Percentiles rank a stretch among this genome's conserved stretches.
These are phyloP conservation scores for Ceratobasidium papillatum DNA, from an alignment of 1,284 basidiomycete species.

Conservation along the genomic window DNA sequence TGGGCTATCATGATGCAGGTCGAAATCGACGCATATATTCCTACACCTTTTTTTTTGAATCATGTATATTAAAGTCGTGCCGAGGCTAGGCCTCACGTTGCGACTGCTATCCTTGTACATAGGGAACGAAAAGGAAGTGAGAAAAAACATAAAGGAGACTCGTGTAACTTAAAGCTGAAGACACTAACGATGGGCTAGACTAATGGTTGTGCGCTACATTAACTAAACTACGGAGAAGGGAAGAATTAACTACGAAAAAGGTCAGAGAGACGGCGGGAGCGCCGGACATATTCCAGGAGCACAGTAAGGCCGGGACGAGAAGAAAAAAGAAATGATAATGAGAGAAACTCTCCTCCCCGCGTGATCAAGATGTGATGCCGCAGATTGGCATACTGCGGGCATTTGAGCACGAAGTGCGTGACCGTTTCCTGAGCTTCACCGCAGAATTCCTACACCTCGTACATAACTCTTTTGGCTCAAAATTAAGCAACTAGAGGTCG, in stretches of 20 bases:
- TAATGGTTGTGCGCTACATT: too few species aligned
- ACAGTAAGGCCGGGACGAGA: background rate
- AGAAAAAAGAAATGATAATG: background rate
- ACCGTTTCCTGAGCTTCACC: background rate
- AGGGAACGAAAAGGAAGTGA: background rate
- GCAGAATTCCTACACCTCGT: too few species aligned
- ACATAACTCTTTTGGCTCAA: too few species aligned
- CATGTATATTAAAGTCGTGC: background rate
- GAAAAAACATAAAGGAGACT: background rate
- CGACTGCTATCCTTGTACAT: too few species aligned
- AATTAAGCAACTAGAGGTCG: too few species aligned
- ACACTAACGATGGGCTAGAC: background rate
- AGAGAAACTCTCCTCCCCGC: too few species aligned
- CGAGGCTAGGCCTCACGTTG: background rate
- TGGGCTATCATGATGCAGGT: too few species aligned
- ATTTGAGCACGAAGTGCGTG: background rate
- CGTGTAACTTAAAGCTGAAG: background rate
- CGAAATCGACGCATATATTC: too few species aligned
- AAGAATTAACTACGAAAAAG: background rate
- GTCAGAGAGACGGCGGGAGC: background rate
- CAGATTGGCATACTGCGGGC: background rate
- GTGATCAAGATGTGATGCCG: too few species aligned
- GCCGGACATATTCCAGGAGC: background rate
- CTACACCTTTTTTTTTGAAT: background rate
- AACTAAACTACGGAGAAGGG: background rate